A percentile compares a stretch with the other conserved stretches of the same genome.
phyloP scores from a whole-genome alignment of 2,329 filamentous ascomycete species.

The Epichloe hybrida region DNA sequence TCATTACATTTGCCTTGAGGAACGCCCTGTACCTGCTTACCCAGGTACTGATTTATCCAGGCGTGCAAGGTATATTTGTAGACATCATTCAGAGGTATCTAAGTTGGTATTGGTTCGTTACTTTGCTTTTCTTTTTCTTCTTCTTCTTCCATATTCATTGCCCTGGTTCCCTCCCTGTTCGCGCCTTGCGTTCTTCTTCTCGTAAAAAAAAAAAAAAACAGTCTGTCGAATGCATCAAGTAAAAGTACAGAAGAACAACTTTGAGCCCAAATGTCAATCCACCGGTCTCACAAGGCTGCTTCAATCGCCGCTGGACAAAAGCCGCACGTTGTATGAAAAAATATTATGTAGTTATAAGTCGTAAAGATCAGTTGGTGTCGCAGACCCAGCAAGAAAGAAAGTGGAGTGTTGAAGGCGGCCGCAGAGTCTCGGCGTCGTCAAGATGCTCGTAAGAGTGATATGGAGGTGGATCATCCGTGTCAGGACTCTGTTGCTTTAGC shows the following conservation, averaged over 20 bases:
- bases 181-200: background rate
- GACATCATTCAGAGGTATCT: background rate
- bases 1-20: background rate
- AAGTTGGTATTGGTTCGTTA: constrained; percentile 1
- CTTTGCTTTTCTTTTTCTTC: background rate
- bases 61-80: background rate
- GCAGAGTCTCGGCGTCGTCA: background rate
- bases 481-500: background rate
- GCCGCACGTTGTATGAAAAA: background rate
- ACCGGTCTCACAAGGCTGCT: background rate
- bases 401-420: background rate
- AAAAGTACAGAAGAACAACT: background rate
- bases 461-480: background rate
- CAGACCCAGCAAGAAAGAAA: background rate
- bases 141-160: background rate
- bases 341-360: background rate
- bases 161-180: background rate
- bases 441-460: background rate
- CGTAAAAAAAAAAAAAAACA: background rate
- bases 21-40: background rate
- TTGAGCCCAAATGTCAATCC: background rate
- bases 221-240: background rate
- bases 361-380: background rate
- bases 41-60: background rate
- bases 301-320: background rate